Percentiles rank a stretch among this genome's conserved stretches.
These are phyloP conservation scores for Globisporangium polare DNA, from an alignment of 352 stramenopile genomes.

Conservation along the genomic window DNA sequence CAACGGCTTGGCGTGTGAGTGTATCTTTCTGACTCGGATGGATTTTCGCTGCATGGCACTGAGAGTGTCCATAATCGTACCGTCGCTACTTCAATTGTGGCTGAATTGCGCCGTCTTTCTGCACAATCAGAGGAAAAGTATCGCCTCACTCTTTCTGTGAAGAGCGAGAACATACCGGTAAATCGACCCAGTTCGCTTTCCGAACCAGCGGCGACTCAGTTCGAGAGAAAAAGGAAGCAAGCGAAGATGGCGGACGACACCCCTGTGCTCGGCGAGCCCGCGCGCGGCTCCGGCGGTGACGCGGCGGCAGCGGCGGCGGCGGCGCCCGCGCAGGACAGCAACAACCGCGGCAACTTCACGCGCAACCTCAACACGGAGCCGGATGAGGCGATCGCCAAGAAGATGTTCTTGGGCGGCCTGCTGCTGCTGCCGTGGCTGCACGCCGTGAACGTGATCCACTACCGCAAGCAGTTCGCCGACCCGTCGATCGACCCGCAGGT, in stretches of 20 bases:
- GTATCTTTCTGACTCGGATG: not conserved
- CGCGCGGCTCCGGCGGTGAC: conserved; percentile 13
- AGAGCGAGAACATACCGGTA: not conserved
- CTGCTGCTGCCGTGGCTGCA: conserved; percentile 78
- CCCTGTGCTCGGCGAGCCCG: conserved; percentile 52
- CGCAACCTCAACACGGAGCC: conserved; percentile 80
- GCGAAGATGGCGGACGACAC: conserved; percentile 37
- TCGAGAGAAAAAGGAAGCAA: not conserved
- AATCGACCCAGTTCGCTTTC: not conserved
- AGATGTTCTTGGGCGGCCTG: conserved; percentile 83
- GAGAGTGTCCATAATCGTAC: too few species aligned
- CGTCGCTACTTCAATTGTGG: too few species aligned
- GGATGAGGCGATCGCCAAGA: conserved; percentile 64
- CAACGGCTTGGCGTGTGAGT: not conserved
- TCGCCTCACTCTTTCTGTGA: not conserved
- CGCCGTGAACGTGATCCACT: conserved; percentile 80
- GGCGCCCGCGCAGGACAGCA: conserved; percentile 21
- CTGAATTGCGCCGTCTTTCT: too few species aligned
- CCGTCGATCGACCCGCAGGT: conserved; percentile 53
- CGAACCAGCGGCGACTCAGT: conserved; percentile 3
- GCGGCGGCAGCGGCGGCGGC: too few species aligned
- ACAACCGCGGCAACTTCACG: conserved; percentile 88
- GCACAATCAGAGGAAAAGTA: too few species aligned
- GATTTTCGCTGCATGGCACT: not conserved
- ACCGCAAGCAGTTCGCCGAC: conserved; percentile 78